Evolutionary conservation across 352 stramenopile genomes (phyloP).

Genomic region (Phytopythium montanum): DNA sequence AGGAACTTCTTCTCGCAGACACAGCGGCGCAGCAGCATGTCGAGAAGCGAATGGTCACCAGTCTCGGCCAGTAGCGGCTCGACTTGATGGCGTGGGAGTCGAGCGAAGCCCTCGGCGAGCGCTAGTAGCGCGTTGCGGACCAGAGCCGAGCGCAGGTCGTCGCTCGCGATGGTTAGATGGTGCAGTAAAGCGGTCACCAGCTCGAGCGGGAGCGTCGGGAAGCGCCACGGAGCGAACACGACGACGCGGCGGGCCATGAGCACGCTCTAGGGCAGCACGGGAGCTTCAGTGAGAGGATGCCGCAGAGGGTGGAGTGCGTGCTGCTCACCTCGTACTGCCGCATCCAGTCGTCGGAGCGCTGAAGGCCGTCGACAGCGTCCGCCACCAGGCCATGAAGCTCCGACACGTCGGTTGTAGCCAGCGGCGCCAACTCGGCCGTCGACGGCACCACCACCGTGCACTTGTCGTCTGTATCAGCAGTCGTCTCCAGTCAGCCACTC

Average conservation of each 20-base stretch:
- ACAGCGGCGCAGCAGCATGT: constrained; percentile 55
- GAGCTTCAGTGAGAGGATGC: background rate
- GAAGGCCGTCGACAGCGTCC: background rate
- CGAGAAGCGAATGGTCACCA: constrained; percentile 27
- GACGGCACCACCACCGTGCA: constrained; percentile 25
- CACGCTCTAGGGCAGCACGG: constrained; percentile 23
- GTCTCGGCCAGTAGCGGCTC: constrained; percentile 13
- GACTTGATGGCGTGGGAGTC: constrained; percentile 18
- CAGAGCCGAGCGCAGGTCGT: constrained; percentile 65
- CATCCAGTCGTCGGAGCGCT: constrained; percentile 42
- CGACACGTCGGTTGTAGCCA: constrained; percentile 17
- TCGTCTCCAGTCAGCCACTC: background rate
- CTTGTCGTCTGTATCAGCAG: constrained; percentile 35
- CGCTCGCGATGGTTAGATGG: constrained; percentile 32
- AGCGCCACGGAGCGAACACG: constrained; percentile 30
- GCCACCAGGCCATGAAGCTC: constrained; percentile 26
- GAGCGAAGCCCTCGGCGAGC: constrained; percentile 56
- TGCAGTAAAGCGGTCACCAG: constrained; percentile 27
- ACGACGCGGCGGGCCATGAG: constrained; percentile 42
- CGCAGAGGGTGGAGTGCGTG: background rate
- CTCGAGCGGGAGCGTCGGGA: constrained; percentile 14
- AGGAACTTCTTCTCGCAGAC: constrained; percentile 76
- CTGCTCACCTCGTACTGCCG: constrained; percentile 46
- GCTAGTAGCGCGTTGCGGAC: constrained; percentile 72
- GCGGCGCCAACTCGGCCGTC: constrained; percentile 35